phyloP scores from a whole-genome alignment of 2,329 filamentous ascomycete genomes.

The Clarireedia paspali region DNA sequence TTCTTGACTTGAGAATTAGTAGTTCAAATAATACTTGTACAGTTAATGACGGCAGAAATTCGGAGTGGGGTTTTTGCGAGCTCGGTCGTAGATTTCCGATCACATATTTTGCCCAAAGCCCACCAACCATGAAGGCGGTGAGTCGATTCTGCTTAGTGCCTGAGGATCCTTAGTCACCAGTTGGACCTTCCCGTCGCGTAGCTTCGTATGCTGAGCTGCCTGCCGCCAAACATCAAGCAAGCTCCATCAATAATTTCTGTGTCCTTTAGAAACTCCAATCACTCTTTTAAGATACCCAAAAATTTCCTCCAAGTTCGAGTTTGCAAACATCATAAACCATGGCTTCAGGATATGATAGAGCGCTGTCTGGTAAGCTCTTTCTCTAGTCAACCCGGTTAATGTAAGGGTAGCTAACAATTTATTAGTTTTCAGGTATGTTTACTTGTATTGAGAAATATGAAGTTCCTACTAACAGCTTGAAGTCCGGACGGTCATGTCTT shows the following conservation, averaged over 20 bases:
- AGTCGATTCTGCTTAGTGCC: not conserved
- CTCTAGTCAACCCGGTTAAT: slow-evolving; percentile 28
- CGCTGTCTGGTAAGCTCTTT: slow-evolving; percentile 77
- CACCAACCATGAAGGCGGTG: too few species aligned
- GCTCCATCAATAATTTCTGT: slow-evolving; percentile 11
- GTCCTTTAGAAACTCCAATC: slow-evolving; percentile 9
- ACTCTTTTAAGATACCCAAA: slow-evolving; percentile 9
- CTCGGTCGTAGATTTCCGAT: not conserved
- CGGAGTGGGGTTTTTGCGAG: slow-evolving; percentile 1
- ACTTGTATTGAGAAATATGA: not conserved
- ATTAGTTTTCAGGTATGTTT: slow-evolving; percentile 72
- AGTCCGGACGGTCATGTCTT: slow-evolving; percentile 99
- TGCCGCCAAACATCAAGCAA: slow-evolving; percentile 16
- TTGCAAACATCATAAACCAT: slow-evolving; percentile 39
- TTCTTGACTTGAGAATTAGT: too few species aligned
- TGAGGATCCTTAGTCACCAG: not conserved
- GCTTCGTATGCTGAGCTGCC: slow-evolving; percentile 25
- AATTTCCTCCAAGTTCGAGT: not conserved
- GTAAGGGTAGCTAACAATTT: slow-evolving; percentile 34
- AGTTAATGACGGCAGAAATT: not conserved
- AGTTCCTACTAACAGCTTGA: slow-evolving; percentile 37
- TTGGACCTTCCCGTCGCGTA: slow-evolving; percentile 13
- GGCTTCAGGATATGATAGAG: slow-evolving; percentile 98
- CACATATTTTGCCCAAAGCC: too few species aligned
- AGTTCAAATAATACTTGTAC: too few species aligned